Evolutionary conservation across 768 basidiomycete species (phyloP), one percentile per base, ranked within the genome.

Genomic region (Calocybe indica): DNA sequence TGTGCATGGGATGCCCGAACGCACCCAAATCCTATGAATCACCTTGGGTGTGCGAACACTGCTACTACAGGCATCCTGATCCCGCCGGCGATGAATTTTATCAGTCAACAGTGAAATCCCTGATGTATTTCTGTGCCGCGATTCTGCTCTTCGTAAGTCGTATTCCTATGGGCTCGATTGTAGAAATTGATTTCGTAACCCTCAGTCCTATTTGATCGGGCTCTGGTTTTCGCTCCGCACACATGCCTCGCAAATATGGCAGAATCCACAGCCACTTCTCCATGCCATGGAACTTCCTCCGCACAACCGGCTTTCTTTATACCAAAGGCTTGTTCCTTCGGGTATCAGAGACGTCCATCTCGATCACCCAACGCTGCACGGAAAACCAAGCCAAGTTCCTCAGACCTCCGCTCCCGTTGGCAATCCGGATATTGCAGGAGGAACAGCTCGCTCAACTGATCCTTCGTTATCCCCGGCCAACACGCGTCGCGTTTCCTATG

Each of bases 211-310:
- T 65, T 79, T 97, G 40, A 80, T 98, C 50, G 96, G 96, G 33
- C 74, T 98, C 1, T 98, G 96, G 96, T 99, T 99, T 72, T 97
- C 96, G 35, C 81, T 99, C 12, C 85, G 92, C 40, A 99, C 96
- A 1, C 96, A 99, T 62, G 96, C 96, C 6, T 84, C 88, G 10
- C 96, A 98, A 62, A 99, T 99, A 56, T 99, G 96, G 96, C 93
- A 98, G 62, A 97, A 98, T 61, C 94, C 94, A 2, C 92, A 88
- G 51, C 85, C 83, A 41, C 73, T 93, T 2, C 66, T 92, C 45
- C 81, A 90, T 34, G 69, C 79, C 2, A 65, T 79, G 44, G 88
- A 90, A 38, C 58, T 85, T 12, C 72, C 79, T 5, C 62, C 70
- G 11, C 71, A 71, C 29, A 71, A 75, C 28, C 79, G 89, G 34